Percentiles rank a stretch among this genome's conserved stretches.
phyloP scores from a whole-genome alignment of 1,284 basidiomycete genomes.

The Abortiporus biennis region DNA sequence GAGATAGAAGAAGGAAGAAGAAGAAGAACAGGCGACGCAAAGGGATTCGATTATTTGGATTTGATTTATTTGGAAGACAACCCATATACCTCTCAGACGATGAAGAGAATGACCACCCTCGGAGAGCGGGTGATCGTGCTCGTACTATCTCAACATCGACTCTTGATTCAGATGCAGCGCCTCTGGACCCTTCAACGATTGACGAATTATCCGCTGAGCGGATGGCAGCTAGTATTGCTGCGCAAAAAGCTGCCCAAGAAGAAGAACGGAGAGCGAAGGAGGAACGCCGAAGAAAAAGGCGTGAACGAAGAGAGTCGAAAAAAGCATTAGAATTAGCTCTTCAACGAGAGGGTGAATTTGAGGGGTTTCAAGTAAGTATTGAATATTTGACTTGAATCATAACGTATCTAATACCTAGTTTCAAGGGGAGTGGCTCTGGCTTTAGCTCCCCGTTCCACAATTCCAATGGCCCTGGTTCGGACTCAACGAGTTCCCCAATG shows the following conservation, averaged over 20 bases:
- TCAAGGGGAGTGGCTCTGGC: slow-evolving; percentile 25
- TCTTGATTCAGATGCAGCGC: slow-evolving; percentile 62
- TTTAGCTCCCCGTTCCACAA: slow-evolving; percentile 13
- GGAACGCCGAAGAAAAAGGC: slow-evolving; percentile 37
- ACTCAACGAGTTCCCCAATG: slow-evolving; percentile 16
- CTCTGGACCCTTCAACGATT: slow-evolving; percentile 49
- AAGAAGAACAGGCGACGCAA: slow-evolving; percentile 28
- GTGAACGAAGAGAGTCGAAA: slow-evolving; percentile 42
- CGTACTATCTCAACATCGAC: slow-evolving; percentile 40
- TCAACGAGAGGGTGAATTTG: slow-evolving; percentile 34
- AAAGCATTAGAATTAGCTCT: slow-evolving; percentile 34
- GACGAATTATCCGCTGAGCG: slow-evolving; percentile 37
- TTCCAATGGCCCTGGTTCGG: slow-evolving; percentile 12
- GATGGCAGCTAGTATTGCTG: slow-evolving; percentile 28
- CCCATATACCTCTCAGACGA: slow-evolving; percentile 54
- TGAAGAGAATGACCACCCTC: slow-evolving; percentile 17
- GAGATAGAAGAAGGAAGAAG: slow-evolving; percentile 24
- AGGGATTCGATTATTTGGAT: slow-evolving; percentile 54
- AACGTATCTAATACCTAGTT: neutral
- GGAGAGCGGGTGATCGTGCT: slow-evolving; percentile 10
- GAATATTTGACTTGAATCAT: slow-evolving; percentile 4
- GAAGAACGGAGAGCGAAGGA: slow-evolving; percentile 37
- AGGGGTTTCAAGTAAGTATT: slow-evolving; percentile 50
- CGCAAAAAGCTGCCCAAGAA: slow-evolving; percentile 33
- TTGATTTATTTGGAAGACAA: slow-evolving; percentile 52